Conservation (phyloP, 2,329 filamentous ascomycete genomes). For the Aspergillus niger region DNA sequence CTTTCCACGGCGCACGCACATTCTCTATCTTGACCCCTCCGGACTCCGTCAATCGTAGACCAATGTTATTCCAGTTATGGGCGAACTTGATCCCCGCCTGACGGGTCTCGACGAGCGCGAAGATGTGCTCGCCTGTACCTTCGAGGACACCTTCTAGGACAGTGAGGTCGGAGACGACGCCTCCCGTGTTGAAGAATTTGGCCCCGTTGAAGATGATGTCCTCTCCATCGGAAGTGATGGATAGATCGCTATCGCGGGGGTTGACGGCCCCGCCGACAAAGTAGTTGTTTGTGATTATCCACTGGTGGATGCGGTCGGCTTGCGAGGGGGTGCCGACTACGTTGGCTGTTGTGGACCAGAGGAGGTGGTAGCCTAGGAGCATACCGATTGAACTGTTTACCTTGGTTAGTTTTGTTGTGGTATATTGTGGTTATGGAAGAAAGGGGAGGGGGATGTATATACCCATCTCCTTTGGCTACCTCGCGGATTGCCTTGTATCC, state of each 20-base stretch:
- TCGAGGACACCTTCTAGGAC: constrained; percentile 65
- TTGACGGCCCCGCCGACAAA: constrained; percentile 69
- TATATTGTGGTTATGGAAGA: background rate
- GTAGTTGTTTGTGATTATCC: constrained; percentile 65
- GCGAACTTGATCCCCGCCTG: constrained; percentile 58
- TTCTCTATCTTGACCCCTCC: constrained; percentile 63
- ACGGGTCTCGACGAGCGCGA: constrained; percentile 60
- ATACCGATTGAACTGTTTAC: constrained; percentile 59
- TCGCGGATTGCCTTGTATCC: constrained; percentile 63
- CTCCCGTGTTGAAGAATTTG: constrained; percentile 70
- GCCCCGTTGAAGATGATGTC: constrained; percentile 61
- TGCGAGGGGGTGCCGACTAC: constrained; percentile 64
- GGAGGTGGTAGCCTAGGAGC: constrained; percentile 65
- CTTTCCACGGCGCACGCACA: constrained; percentile 59
- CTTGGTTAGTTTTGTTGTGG: too few species aligned
- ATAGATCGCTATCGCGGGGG: constrained; percentile 63
- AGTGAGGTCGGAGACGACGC: constrained; percentile 66
- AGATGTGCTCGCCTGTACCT: constrained; percentile 62
- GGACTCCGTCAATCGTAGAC: constrained; percentile 64
- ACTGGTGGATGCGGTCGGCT: constrained; percentile 57
- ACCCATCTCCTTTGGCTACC: constrained; percentile 66
- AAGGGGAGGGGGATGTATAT: background rate
- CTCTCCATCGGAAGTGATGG: constrained; percentile 57
- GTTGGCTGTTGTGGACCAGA: constrained; percentile 64
- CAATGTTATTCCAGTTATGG: constrained; percentile 67